Conservation (phyloP, 2,329 filamentous ascomycete genomes). For the Penicillium sp. region DNA sequence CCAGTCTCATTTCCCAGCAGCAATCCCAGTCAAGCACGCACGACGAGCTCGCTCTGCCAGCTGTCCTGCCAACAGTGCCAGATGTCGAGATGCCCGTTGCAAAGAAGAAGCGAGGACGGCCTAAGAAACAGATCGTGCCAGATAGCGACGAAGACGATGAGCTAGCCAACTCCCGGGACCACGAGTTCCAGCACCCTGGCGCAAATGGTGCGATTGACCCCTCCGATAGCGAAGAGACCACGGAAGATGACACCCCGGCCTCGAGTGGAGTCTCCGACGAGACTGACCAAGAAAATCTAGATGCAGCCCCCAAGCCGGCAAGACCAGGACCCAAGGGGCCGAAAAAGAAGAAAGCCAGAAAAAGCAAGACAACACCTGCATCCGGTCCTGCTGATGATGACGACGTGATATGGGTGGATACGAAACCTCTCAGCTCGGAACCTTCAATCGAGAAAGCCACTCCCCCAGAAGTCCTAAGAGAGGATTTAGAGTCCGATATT, state of each 20-base stretch:
- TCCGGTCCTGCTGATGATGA: slow-evolving; percentile 35
- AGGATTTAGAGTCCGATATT: not conserved
- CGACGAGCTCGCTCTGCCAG: slow-evolving; percentile 31
- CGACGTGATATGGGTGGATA: slow-evolving; percentile 44
- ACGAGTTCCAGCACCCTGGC: not conserved
- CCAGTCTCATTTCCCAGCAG: slow-evolving; percentile 10
- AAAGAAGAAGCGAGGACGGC: slow-evolving; percentile 31
- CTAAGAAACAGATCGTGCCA: slow-evolving; percentile 29
- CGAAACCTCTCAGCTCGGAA: slow-evolving; percentile 18
- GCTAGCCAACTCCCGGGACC: slow-evolving; percentile 16
- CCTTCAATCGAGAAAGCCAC: not conserved
- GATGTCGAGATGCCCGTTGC: slow-evolving; percentile 21
- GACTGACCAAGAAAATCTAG: slow-evolving; percentile 6
- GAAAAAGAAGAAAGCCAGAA: slow-evolving; percentile 47
- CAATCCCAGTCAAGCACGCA: slow-evolving; percentile 22
- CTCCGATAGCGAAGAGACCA: slow-evolving; percentile 20
- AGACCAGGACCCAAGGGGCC: slow-evolving; percentile 24
- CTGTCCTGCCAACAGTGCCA: slow-evolving; percentile 16
- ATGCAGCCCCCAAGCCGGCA: not conserved
- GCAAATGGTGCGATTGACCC: slow-evolving; percentile 8
- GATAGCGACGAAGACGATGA: slow-evolving; percentile 32
- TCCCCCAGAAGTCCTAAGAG: not conserved
- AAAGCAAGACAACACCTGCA: slow-evolving; percentile 43
- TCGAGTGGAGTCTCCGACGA: slow-evolving; percentile 1
- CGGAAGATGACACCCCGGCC: slow-evolving; percentile 17